A percentile compares a stretch with the other conserved stretches of the same genome.
Conservation (phyloP, 495 filamentous ascomycete species). For the Aspergillus asperescens region DNA sequence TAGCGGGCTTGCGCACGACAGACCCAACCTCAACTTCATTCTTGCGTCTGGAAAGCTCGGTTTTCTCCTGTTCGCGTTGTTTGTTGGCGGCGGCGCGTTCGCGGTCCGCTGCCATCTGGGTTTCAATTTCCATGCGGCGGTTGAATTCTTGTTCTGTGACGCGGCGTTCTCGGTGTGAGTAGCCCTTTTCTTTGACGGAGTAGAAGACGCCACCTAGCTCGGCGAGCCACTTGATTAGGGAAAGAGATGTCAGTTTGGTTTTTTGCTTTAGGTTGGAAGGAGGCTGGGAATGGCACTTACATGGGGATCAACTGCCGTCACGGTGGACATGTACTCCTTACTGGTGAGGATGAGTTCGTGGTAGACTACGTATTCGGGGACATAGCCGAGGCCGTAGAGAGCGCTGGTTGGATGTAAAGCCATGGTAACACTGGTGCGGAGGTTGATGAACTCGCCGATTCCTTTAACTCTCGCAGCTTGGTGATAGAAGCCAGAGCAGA, state of each 20-base stretch:
- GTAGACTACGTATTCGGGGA: slow-evolving; percentile 96
- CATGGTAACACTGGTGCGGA: slow-evolving; percentile 88
- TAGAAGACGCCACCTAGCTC: slow-evolving; percentile 99
- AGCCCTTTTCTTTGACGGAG: slow-evolving; percentile 95
- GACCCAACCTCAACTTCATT: slow-evolving; percentile 39
- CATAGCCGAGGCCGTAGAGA: slow-evolving; percentile 84
- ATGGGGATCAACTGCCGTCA: slow-evolving; percentile 93
- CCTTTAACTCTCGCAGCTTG: slow-evolving; percentile 97
- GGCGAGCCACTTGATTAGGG: slow-evolving; percentile 69
- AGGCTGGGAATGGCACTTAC: slow-evolving; percentile 30
- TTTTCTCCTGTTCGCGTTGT: slow-evolving; percentile 43
- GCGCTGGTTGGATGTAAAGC: slow-evolving; percentile 91
- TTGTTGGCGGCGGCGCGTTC: slow-evolving; percentile 54
- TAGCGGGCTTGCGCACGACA: slow-evolving; percentile 35
- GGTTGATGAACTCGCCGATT: slow-evolving; percentile 93
- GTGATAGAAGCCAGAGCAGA: slow-evolving; percentile 96
- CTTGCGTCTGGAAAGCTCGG: slow-evolving; percentile 31
- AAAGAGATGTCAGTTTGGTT: slow-evolving; percentile 8
- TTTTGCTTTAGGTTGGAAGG: slow-evolving; percentile 4
- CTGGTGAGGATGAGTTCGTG: slow-evolving; percentile 96
- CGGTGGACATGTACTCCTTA: slow-evolving; percentile 98
- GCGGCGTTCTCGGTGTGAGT: slow-evolving; percentile 80
- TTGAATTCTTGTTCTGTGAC: slow-evolving; percentile 94
- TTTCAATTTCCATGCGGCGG: slow-evolving; percentile 90
- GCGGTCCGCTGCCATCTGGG: slow-evolving; percentile 86